A percentile compares a stretch with the other conserved stretches of the same genome.
These are phyloP conservation scores for Pestalotiopsis sp. DNA, from an alignment of 2,329 filamentous ascomycete species.

Conservation along the genomic window DNA sequence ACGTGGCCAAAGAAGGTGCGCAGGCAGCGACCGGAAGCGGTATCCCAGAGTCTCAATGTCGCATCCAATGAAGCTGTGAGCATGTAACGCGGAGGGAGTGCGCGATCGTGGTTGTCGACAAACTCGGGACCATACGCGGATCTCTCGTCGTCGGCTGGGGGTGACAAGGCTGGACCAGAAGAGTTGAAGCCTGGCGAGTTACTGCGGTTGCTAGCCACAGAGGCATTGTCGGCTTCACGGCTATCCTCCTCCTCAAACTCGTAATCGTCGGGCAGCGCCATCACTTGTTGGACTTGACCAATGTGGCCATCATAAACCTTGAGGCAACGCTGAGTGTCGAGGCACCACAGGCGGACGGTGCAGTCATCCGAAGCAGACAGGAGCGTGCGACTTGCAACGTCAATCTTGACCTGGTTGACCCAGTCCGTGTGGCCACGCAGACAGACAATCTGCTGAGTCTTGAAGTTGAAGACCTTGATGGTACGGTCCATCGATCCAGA, in stretches of 20 bases:
- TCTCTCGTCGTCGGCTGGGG: constrained; percentile 45
- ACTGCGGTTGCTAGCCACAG: constrained; percentile 50
- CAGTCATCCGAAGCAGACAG: constrained; percentile 94
- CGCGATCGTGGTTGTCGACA: constrained; percentile 60
- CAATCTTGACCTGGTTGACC: constrained; percentile 94
- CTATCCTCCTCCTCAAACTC: constrained; percentile 75
- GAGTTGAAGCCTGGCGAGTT: constrained; percentile 35
- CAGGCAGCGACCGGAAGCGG: constrained; percentile 76
- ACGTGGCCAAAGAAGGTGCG: constrained; percentile 96
- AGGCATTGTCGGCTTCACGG: constrained; percentile 56
- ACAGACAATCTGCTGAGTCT: constrained; percentile 77
- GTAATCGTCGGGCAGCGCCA: constrained; percentile 83
- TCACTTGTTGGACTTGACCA: constrained; percentile 90
- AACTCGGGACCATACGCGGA: constrained; percentile 64
- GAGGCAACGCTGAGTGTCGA: constrained; percentile 81
- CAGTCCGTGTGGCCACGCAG: constrained; percentile 88
- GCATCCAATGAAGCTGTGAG: constrained; percentile 89
- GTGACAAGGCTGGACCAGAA: constrained; percentile 22
- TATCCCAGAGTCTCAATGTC: constrained; percentile 92
- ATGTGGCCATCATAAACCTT: constrained; percentile 83
- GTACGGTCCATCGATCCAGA: constrained; percentile 89
- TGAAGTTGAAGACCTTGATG: constrained; percentile 91
- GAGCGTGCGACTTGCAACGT: constrained; percentile 78
- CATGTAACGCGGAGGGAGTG: constrained; percentile 85
- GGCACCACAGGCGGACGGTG: constrained; percentile 88